phyloP scores from a whole-genome alignment of 768 basidiomycete genomes.

The Suillus plorans region DNA sequence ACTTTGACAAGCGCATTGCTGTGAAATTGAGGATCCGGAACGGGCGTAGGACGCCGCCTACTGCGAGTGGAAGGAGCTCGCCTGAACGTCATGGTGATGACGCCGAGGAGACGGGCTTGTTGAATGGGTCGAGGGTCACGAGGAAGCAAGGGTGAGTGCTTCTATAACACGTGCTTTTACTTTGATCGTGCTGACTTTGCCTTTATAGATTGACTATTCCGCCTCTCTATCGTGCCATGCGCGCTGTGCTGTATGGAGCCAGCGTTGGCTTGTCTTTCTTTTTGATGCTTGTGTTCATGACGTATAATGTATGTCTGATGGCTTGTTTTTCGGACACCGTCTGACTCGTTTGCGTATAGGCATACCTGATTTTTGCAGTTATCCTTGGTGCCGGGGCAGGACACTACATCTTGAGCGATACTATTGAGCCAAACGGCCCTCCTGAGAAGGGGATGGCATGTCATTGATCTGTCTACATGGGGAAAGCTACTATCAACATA shows the following conservation, averaged over 20 bases:
- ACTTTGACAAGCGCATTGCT: conserved; percentile 60
- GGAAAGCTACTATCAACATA: background rate
- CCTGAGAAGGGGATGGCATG: conserved; percentile 71
- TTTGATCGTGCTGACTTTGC: background rate
- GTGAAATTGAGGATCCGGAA: conserved; percentile 36
- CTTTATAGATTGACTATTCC: conserved; percentile 50
- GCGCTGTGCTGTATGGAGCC: conserved; percentile 69
- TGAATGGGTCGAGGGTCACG: conserved; percentile 44
- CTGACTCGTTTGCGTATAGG: conserved; percentile 41
- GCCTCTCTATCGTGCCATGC: conserved; percentile 44
- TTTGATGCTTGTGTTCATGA: conserved; percentile 97
- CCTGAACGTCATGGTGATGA: conserved; percentile 31
- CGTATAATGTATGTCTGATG: conserved; percentile 76
- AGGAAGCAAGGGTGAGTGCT: conserved; percentile 47
- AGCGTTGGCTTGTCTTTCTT: conserved; percentile 82
- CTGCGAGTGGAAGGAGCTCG: conserved; percentile 38
- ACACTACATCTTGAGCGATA: conserved; percentile 72
- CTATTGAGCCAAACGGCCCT: conserved; percentile 56
- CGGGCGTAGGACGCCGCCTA: conserved; percentile 47
- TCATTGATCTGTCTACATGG: conserved; percentile 45
- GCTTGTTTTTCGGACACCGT: conserved; percentile 1
- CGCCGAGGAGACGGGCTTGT: conserved; percentile 53
- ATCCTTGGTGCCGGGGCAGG: conserved; percentile 82
- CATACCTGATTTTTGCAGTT: conserved; percentile 81
- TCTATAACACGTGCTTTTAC: background rate